phyloP scores from a whole-genome alignment of 169 alveolate species.

The Cryptosporidium ryanae region DNA sequence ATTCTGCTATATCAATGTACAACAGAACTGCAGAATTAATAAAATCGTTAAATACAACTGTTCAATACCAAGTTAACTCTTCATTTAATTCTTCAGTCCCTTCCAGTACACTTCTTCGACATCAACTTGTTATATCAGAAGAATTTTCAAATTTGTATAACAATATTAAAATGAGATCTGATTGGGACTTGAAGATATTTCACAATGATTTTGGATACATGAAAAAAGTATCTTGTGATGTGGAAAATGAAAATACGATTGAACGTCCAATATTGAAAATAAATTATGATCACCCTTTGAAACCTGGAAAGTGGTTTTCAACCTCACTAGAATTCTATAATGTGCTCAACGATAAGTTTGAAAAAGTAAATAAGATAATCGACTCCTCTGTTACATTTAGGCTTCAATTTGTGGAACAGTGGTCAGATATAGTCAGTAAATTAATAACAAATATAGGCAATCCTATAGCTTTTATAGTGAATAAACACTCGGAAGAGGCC shows the following conservation, averaged over 20 bases:
- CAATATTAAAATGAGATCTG: constrained; percentile 28
- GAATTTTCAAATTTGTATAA: constrained; percentile 24
- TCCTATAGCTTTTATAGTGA: constrained; percentile 50
- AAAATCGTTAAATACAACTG: constrained; percentile 4
- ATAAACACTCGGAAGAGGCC: constrained; percentile 32
- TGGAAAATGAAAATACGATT: constrained; percentile 16
- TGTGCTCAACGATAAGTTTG: background rate
- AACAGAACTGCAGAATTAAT: constrained; percentile 37
- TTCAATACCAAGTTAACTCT: background rate
- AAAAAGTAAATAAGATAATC: constrained; percentile 14
- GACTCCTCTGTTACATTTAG: constrained; percentile 33
- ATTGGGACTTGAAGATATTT: constrained; percentile 41
- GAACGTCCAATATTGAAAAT: constrained; percentile 19
- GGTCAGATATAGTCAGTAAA: constrained; percentile 31
- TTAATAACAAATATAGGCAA: constrained; percentile 27
- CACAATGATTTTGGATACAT: constrained; percentile 48
- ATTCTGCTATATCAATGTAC: constrained; percentile 49
- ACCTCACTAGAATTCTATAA: constrained; percentile 24
- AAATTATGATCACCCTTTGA: background rate
- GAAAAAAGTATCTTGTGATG: constrained; percentile 8
- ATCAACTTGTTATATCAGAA: constrained; percentile 5
- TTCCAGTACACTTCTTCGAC: constrained; percentile 8
- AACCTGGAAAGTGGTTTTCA: constrained; percentile 47
- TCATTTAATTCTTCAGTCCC: background rate
- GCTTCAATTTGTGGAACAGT: constrained; percentile 54